Evolutionary conservation across 441 rosid species (phyloP).

Genomic region (Brassica balearica): DNA sequence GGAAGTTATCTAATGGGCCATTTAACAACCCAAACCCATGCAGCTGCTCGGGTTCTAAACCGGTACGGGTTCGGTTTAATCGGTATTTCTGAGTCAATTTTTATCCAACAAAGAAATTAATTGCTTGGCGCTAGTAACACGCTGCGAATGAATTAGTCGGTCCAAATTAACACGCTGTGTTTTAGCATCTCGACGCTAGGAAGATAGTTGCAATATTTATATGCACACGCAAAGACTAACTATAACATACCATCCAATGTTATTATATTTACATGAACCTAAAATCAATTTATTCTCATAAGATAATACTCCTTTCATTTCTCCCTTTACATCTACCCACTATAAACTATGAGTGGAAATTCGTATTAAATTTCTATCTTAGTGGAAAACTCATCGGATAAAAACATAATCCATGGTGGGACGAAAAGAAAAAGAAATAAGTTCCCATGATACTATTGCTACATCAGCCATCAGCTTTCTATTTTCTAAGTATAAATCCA

Average conservation of each 20-base stretch:
- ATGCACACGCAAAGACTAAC: no score
- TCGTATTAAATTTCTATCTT: conserved; percentile 10
- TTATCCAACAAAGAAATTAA: not conserved
- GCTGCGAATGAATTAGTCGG: not conserved
- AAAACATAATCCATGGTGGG: not conserved
- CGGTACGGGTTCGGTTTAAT: conserved; percentile 23
- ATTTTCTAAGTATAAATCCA: not conserved
- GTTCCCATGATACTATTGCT: conserved; percentile 19
- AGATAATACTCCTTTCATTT: not conserved
- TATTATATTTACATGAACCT: conserved; percentile 6
- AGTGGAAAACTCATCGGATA: conserved; percentile 26
- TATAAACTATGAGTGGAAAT: conserved; percentile 25
- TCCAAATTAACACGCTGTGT: not conserved
- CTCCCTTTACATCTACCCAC: conserved; percentile 3
- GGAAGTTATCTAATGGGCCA: conserved; percentile 34
- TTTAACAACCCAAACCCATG: not conserved
- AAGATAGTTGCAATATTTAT: not conserved
- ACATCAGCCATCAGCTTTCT: conserved; percentile 14
- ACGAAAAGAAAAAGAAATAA: not conserved
- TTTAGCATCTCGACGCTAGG: not conserved
- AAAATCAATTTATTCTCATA: not conserved
- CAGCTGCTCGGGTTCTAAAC: not conserved
- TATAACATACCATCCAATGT: not conserved
- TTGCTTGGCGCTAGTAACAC: not conserved
- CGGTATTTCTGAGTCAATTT: no score